Evolutionary conservation across 2,329 filamentous ascomycete genomes (phyloP).

Genomic region (Magnaporthiopsis incrustans): DNA sequence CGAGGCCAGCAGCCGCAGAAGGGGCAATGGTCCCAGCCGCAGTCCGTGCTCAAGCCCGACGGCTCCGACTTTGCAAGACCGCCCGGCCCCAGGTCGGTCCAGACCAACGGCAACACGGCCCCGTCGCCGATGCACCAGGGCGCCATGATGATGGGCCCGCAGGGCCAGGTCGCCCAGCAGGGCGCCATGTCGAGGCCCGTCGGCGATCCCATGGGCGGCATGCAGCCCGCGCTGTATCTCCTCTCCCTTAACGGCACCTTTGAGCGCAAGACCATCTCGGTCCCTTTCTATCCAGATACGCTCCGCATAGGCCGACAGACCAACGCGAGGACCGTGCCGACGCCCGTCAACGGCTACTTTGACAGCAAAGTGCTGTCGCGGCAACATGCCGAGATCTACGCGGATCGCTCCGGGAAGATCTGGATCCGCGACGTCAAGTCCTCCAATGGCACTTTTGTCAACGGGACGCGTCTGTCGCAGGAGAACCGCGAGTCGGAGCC

Average conservation of each 20-base stretch:
- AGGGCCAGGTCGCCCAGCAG: conserved; percentile 30
- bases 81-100: conserved; percentile 26
- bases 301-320: conserved; percentile 93
- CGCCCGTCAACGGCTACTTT: conserved; percentile 87
- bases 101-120: conserved; percentile 32
- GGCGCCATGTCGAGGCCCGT: conserved; percentile 55
- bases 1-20: conserved; percentile 41
- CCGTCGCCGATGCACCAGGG: conserved; percentile 27
- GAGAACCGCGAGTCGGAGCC: conserved; percentile 97
- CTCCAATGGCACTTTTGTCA: conserved; percentile 97
- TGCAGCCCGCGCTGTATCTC: conserved; percentile 74
- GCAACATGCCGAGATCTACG: conserved; percentile 94
- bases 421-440: conserved; percentile 98
- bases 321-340: conserved; percentile 91
- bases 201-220: conserved; percentile 51
- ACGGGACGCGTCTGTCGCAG: conserved; percentile 78
- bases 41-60: conserved; percentile 2
- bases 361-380: conserved; percentile 96
- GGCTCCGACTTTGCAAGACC: conserved; percentile 37
- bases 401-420: conserved; percentile 75
- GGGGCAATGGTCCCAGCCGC: conserved; percentile 36
- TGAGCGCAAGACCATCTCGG: conserved; percentile 90
- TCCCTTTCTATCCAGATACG: conserved; percentile 90
- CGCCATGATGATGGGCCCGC: conserved; percentile 28
- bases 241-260: conserved; percentile 93